phyloP scores from a whole-genome alignment of 805 yeast species.

The Blastobotrys peoriensis region DNA sequence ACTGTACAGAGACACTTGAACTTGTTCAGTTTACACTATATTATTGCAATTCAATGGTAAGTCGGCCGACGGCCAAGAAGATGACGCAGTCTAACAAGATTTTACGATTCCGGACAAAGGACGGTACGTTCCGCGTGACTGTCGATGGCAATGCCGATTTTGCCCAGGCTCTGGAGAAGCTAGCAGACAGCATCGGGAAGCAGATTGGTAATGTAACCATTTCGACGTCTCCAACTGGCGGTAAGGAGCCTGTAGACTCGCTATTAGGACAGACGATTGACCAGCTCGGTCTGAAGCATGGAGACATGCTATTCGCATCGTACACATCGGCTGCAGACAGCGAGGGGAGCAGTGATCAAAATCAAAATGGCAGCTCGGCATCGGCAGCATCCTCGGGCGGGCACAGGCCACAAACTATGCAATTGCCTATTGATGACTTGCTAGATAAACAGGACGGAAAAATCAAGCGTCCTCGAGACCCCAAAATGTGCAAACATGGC shows the following conservation, averaged over 20 bases:
- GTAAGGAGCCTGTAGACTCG: conserved; percentile 37
- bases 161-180: conserved; percentile 34
- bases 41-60: no score
- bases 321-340: conserved; percentile 25
- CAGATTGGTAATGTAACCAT: conserved; percentile 30
- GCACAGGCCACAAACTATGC: conserved; percentile 32
- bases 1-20: no score
- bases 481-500: conserved; percentile 70
- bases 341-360: conserved; percentile 6
- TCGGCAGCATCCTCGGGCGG: conserved; percentile 16
- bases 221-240: conserved; percentile 41
- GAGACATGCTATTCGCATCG: conserved; percentile 49
- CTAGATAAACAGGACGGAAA: conserved; percentile 67
- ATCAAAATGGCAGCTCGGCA: conserved; percentile 5
- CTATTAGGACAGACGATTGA: conserved; percentile 32
- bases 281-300: conserved; percentile 42
- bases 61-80: no score
- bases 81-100: conserved; percentile 36
- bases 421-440: conserved; percentile 58
- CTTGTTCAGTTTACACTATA: no score
- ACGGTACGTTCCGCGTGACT: conserved; percentile 70
- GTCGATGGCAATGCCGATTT: conserved; percentile 45
- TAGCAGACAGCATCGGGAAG: conserved; percentile 12
- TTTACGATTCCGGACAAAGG: conserved; percentile 73
- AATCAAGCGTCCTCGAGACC: conserved; percentile 55